Conservation (phyloP, 306 rosid genomes). For the Mimosa bimucronata region DNA sequence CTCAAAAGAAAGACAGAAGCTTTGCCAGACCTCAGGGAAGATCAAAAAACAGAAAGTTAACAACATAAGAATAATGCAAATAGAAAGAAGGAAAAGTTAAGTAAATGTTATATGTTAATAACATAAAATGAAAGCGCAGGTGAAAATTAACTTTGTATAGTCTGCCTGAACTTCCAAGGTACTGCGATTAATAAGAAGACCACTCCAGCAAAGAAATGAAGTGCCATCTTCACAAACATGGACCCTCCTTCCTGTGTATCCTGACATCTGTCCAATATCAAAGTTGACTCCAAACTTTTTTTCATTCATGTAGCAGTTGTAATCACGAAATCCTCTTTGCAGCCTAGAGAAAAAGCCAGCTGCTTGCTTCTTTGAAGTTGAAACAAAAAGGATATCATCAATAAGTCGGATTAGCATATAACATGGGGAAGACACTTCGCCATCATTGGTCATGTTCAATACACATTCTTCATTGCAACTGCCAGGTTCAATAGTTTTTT, state of each 20-base stretch:
- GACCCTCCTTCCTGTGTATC: constrained; percentile 50
- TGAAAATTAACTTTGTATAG: constrained; percentile 66
- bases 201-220: constrained; percentile 86
- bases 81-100: not conserved
- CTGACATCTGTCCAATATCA: constrained; percentile 48
- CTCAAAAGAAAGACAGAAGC: constrained; percentile 23
- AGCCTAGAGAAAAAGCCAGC: constrained; percentile 65
- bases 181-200: constrained; percentile 79
- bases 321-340: constrained; percentile 74
- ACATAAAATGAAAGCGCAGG: constrained; percentile 19
- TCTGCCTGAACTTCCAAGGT: constrained; percentile 89
- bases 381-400: constrained; percentile 81
- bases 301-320: constrained; percentile 89
- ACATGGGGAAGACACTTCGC: constrained; percentile 35
- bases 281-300: constrained; percentile 75
- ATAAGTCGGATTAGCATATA: constrained; percentile 64
- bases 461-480: constrained; percentile 37
- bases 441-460: constrained; percentile 33
- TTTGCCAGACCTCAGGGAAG: not conserved
- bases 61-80: not conserved
- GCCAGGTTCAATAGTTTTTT: constrained; percentile 47
- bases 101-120: constrained; percentile 37
- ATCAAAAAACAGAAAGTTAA: not conserved
- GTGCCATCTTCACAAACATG: constrained; percentile 55
- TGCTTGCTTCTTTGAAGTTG: constrained; percentile 82